These are phyloP conservation scores for Candida wancherniae DNA, from an alignment of 805 yeast species.

Conservation along the genomic window DNA sequence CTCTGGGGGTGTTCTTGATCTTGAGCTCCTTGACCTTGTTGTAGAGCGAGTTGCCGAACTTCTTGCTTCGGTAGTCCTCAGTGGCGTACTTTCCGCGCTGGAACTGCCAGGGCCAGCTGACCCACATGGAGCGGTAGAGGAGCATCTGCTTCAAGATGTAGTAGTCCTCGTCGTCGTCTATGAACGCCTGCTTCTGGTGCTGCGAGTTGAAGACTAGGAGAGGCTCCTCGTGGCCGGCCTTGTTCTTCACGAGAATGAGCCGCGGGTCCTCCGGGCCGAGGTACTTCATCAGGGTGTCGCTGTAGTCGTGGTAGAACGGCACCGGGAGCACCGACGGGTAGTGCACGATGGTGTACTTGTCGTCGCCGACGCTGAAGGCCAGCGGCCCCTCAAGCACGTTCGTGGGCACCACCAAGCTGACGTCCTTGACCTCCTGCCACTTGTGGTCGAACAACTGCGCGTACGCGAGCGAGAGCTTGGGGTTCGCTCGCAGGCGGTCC, in stretches of 20 bases:
- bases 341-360: constrained; percentile 4
- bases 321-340: constrained; percentile 11
- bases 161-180: constrained; percentile 12
- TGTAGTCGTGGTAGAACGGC: constrained; percentile 14
- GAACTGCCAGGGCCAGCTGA: constrained; percentile 14
- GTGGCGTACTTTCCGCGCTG: constrained; percentile 11
- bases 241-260: constrained; percentile 29
- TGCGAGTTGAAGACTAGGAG: constrained; percentile 39
- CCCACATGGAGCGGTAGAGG: constrained; percentile 9
- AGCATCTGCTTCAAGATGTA: constrained; percentile 1
- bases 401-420: constrained; percentile 22
- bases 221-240: constrained; percentile 41
- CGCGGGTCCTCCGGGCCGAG: constrained; percentile 53
- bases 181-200: constrained; percentile 9
- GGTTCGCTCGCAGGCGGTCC: constrained; percentile 13
- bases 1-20: constrained; percentile 8
- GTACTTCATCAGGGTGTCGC: constrained; percentile 13
- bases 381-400: constrained; percentile 7
- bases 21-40: constrained; percentile 10
- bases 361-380: constrained; percentile 4
- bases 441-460: constrained; percentile 19
- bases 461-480: constrained; percentile 17
- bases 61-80: neutral
- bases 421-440: constrained; percentile 21
- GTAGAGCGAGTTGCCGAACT: constrained; percentile 4